Base-by-base conservation (phyloP, 2,329 filamentous ascomycete species). In the Mycosphaerelloides madeirae region DNA sequence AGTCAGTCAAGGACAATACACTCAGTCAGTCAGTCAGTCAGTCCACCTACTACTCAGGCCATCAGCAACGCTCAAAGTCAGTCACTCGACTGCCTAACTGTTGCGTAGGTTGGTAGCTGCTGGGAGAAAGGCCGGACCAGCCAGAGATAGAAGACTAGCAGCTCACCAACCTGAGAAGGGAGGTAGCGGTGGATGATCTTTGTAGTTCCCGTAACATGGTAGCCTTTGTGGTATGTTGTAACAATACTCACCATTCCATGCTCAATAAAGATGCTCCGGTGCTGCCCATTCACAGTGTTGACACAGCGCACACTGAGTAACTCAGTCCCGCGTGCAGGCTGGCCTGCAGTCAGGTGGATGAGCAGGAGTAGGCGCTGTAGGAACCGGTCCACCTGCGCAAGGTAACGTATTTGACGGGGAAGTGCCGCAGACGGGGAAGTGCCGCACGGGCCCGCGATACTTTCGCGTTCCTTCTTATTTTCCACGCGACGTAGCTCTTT, bases 111-210 rank as follows among this genome's bases (percentile, higher is more conserved):
- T n/a, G n/a, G n/a, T n/a, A n/a, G n/a, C n/a, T n/a, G n/a, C 28
- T 29, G 28, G 8, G n/a, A 8, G 28, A 41, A 41, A 11, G 38
- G 45, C 36, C 18, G 20, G 13, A 52, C 34, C 11, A 56, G 39
- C 51, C 42, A 56, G 1, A 54, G 42, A 36, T 54, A 52, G 35
- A 41, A 54, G 8, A 56, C 38, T 6, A 46, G 3, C 8, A 46
- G 33, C 44, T 57, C 43, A 15, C 54, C 43, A 1, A 56, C 50
- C 38, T 54, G 48, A 14, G 18, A 13, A 11, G 44, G 44, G 2
- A 56, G 25, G 41, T 57, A 57, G 3, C 53, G 44, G 39, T 57
- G 44, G 37, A 57, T 57, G n/a, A 55, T 46, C 35, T 56, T 57
- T 3, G 28, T 32, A 13, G 37, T 34, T 6, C 48, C 50, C 14